Evolutionary conservation across 1,139 yeast species (phyloP), one percentile per base, ranked within the genome.

Genomic region (Debaryomycetaceae sp.): DNA sequence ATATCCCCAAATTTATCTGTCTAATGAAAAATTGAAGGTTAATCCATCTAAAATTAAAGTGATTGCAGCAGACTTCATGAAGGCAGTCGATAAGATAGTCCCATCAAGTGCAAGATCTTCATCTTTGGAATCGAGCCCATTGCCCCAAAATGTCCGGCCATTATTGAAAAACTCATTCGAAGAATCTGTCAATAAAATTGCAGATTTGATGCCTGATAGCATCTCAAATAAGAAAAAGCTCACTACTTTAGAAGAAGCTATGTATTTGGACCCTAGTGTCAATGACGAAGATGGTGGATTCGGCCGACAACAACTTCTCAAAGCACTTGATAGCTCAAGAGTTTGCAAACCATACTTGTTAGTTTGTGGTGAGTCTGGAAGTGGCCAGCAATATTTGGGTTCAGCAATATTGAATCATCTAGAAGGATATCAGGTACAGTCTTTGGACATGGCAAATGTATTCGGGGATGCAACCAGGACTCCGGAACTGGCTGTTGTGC

Each of bases 21-120:
- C 93, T 6, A 76, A 78, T 48, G 87, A 86, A 44, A 93, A 90
- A 59, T 75, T 93, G 41, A 65, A 74, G 41, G 85, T 95, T 27
- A 81, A 89, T 55, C 89, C 96, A 1, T 64, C 78, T 2, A 72
- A 80, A 36, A 87, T 95, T 34, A 78, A 73, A 45, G 96, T 91
- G 0, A 77, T 79, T n/a, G 87, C 96, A 0, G 78, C 81, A 50
- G 99, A 95, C 64, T 93, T 95, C 56, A 85, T 89, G 80, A 71
- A 80, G 47, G 96, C 98, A 0, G 65, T 93, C 42, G 93, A 87
- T 34, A 88, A 87, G 58, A 88, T 93, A 47, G 81, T 91, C 36
- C 99, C 99, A 0, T 89, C 97, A 0, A 87, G 96, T 47, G 90
- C 96, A 1, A 75, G 99, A 49, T 85, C 96, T 0, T 78, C 95